Evolutionary conservation across 1,139 yeast genomes (phyloP).

Genomic region (Diutina scorzettiae): DNA sequence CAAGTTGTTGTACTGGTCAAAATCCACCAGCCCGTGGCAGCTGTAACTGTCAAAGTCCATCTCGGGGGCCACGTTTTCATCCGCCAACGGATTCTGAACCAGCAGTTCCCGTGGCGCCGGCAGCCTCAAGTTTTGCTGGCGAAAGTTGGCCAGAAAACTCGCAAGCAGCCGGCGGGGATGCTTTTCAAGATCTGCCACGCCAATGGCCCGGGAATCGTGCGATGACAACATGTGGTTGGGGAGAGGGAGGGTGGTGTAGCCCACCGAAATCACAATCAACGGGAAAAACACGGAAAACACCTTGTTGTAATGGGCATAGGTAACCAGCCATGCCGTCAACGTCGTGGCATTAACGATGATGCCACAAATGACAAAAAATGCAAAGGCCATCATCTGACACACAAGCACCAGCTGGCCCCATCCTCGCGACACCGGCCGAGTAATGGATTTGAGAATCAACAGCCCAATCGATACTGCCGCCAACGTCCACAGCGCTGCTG

Average conservation of each 20-base stretch:
- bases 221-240: background rate
- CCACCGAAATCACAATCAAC: background rate
- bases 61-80: background rate
- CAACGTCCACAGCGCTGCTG: constrained; percentile 4
- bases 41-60: background rate
- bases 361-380: constrained; percentile 3
- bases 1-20: background rate
- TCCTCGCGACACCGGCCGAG: background rate
- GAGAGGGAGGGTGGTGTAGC: background rate
- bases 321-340: background rate
- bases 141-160: background rate
- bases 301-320: background rate
- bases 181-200: background rate
- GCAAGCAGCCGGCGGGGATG: background rate
- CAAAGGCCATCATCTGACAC: background rate
- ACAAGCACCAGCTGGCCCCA: constrained; percentile 1
- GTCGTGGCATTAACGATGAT: constrained; percentile 1
- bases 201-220: background rate
- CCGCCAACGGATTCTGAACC: background rate
- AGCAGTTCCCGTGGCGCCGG: background rate
- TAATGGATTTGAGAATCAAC: background rate
- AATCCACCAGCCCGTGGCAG: background rate
- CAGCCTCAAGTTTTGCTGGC: background rate
- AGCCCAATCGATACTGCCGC: background rate
- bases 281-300: background rate